phyloP scores from a whole-genome alignment of 768 basidiomycete species.

The Lactarius deliciosus region DNA sequence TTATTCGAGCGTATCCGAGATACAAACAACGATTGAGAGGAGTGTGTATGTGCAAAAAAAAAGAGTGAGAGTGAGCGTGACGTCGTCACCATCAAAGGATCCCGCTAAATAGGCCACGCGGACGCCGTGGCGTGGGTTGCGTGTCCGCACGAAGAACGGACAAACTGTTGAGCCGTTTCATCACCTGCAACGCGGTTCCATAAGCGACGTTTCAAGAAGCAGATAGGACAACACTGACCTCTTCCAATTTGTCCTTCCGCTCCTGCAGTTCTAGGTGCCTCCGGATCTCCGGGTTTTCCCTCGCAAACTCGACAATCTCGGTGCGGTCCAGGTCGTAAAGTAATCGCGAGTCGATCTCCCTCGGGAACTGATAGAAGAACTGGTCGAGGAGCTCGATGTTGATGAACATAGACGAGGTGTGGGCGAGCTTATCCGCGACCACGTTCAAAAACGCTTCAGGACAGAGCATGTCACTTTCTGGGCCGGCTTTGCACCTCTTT shows the following conservation, averaged over 20 bases:
- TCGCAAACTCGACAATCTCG: conserved; percentile 88
- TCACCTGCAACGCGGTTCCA: conserved; percentile 55
- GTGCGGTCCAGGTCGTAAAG: conserved; percentile 90
- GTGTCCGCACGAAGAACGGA: conserved; percentile 85
- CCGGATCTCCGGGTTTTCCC: conserved; percentile 89
- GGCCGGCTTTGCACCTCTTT: conserved; percentile 83
- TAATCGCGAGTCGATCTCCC: conserved; percentile 93
- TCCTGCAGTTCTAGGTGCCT: conserved; percentile 92
- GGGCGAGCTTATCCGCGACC: conserved; percentile 94
- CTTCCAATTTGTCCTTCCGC: conserved; percentile 95
- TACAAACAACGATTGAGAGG: conserved; percentile 10
- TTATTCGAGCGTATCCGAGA: conserved; percentile 1
- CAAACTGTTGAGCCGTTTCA: conserved; percentile 92
- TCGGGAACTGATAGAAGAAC: conserved; percentile 99
- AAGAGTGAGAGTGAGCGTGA: not conserved
- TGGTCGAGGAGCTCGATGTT: conserved; percentile 97
- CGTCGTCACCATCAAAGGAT: conserved; percentile 63
- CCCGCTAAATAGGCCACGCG: conserved; percentile 75
- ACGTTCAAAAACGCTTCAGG: conserved; percentile 97
- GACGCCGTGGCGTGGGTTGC: conserved; percentile 68
- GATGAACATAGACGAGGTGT: conserved; percentile 97
- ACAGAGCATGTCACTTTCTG: conserved; percentile 86
- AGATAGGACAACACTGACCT: conserved; percentile 47
- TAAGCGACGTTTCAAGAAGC: not conserved
- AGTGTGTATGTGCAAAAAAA: not conserved